Conservation (phyloP, 2,329 filamentous ascomycete species). For the Aspergillus flavus region DNA sequence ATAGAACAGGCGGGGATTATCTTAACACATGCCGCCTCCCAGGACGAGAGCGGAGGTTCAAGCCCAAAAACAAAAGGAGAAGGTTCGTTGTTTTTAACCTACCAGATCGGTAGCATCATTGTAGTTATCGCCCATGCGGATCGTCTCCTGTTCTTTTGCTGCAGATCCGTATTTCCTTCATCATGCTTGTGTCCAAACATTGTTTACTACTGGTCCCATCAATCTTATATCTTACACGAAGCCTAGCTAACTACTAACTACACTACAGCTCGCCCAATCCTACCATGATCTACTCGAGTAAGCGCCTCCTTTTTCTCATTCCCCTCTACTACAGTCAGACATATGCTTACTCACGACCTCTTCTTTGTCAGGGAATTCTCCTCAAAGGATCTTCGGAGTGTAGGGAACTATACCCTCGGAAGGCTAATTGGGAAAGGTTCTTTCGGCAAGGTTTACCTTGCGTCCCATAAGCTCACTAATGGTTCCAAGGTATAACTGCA, state of each 20-base stretch:
- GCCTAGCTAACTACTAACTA: slow-evolving; percentile 3
- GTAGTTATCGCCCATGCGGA: not conserved
- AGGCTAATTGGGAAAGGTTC: slow-evolving; percentile 94
- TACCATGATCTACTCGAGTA: slow-evolving; percentile 96
- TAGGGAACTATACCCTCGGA: slow-evolving; percentile 93
- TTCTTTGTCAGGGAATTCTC: slow-evolving; percentile 76
- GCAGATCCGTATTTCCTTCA: not conserved
- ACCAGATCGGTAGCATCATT: not conserved
- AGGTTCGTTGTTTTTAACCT: slow-evolving; percentile 44
- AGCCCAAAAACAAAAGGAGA: slow-evolving; percentile 61
- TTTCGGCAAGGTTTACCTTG: slow-evolving; percentile 97
- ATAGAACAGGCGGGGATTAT: slow-evolving; percentile 29
- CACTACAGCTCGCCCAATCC: slow-evolving; percentile 81
- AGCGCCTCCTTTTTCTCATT: slow-evolving; percentile 38
- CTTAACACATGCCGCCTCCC: slow-evolving; percentile 47
- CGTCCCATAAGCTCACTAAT: slow-evolving; percentile 95
- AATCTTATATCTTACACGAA: not conserved
- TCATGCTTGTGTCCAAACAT: not conserved
- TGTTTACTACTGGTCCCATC: not conserved
- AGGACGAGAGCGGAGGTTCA: slow-evolving; percentile 55
- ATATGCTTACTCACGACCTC: slow-evolving; percentile 1
- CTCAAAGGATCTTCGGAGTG: slow-evolving; percentile 83
- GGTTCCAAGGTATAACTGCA: slow-evolving; percentile 77
- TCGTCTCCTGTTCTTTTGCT: not conserved
- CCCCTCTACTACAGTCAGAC: not conserved